Percentiles rank a stretch among this genome's conserved stretches.
Conservation (phyloP, 1,284 basidiomycete species). For the Lentinula novae-zelandiae region DNA sequence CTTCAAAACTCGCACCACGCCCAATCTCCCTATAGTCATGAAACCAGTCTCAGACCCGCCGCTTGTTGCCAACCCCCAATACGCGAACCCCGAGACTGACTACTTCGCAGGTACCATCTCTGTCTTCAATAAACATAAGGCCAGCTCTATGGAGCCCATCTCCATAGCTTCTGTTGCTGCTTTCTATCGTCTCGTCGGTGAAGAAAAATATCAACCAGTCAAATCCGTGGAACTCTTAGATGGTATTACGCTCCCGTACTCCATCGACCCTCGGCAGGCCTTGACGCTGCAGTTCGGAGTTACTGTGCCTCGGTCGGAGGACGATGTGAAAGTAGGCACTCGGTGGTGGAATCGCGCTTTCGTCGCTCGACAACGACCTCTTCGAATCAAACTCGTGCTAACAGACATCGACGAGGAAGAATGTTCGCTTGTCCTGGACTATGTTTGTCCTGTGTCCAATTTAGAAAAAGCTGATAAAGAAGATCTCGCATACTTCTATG, state of each 20-base stretch:
- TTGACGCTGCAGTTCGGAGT: constrained; percentile 24
- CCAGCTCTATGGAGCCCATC: constrained; percentile 24
- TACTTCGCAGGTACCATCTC: constrained; percentile 26
- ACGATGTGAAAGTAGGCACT: constrained; percentile 23
- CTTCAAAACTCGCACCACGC: constrained; percentile 29
- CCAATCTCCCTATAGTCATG: constrained; percentile 25
- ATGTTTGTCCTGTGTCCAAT: constrained; percentile 27
- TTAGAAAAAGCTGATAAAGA: constrained; percentile 21
- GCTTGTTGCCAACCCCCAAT: constrained; percentile 24
- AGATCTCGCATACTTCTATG: constrained; percentile 30
- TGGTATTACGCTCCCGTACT: constrained; percentile 23
- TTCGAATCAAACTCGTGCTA: constrained; percentile 28
- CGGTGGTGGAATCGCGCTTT: constrained; percentile 30
- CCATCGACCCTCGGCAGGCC: constrained; percentile 30
- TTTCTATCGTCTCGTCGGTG: constrained; percentile 29
- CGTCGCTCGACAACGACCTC: constrained; percentile 26
- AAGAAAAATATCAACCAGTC: constrained; percentile 25
- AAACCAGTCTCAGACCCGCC: constrained; percentile 27
- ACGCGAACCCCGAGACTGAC: constrained; percentile 20
- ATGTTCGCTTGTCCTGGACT: constrained; percentile 31
- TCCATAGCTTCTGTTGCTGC: constrained; percentile 29
- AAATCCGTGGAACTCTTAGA: constrained; percentile 23
- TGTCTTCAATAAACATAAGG: constrained; percentile 28
- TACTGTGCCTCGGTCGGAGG: constrained; percentile 26
- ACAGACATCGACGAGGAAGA: constrained; percentile 32